Base-by-base conservation (phyloP, 148 eudicot species). In the Cornus suecica region DNA sequence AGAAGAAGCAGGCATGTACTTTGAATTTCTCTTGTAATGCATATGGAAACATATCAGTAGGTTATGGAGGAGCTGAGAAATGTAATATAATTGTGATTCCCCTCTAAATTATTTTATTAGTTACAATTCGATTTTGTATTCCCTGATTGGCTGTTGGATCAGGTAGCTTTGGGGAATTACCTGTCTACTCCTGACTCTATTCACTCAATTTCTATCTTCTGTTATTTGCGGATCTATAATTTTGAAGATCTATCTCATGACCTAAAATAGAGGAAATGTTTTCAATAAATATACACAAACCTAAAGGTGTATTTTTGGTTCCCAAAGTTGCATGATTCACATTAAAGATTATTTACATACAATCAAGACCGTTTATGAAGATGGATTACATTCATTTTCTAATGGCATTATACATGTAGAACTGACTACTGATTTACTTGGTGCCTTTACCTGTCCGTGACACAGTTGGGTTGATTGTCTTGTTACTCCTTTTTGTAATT, bases 1-100 rank as follows among this genome's bases (percentile, higher is more conserved):
- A 92, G 67, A 86, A 90, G 74, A 92, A 90, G 79, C 95, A 91
- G 94, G 98, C 79, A 81, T 77, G 88, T 76, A 71, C 25, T 61
- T 52, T 31, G 23, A 45, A 52, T 75, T 29, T 67, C 32, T 3
- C 58, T 15, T 26, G 20, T 27, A 13, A 61, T 34, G 22, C 26
- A 0, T 73, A 34, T 34, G 22, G 13, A 22, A 58, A 58, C 18
- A 2, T 11, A 37, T 71, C 27, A 65, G 25, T 31, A 41, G 56
- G 20, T 64, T 74, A 26, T 18, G 58, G 68, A 74, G 75, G 51
- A 24, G 26, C 5, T 34, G 66, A 10, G 15, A 60, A 4, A 9
- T 62, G 8, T 18, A 6, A 6, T 20, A 2, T 4, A 31, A 37
- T 37, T 37, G 42, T 37, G 9, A 37, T 37, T 10, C 8, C 9